Conservation (phyloP, 2,329 filamentous ascomycete species). For the Xylariomycetidae sp. region DNA sequence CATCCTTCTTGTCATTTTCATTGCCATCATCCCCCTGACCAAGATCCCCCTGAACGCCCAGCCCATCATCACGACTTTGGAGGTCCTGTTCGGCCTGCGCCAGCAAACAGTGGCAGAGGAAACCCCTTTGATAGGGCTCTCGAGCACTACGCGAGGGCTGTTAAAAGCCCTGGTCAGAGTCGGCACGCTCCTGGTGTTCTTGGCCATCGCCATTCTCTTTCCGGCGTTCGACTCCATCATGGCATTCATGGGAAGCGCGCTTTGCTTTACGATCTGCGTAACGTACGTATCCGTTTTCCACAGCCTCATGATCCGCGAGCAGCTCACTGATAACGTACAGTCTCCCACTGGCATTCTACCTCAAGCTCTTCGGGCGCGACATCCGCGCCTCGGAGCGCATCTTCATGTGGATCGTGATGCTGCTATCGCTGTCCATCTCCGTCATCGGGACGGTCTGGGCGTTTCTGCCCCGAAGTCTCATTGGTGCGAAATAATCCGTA, state of each 20-base stretch:
- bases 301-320: background rate
- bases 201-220: conserved; percentile 62
- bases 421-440: conserved; percentile 64
- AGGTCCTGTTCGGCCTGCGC: conserved; percentile 70
- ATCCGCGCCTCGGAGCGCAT: conserved; percentile 58
- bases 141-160: conserved; percentile 49
- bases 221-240: conserved; percentile 87
- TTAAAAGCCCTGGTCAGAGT: conserved; percentile 59
- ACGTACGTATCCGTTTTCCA: conserved; percentile 41
- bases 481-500: conserved; percentile 41
- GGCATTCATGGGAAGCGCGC: conserved; percentile 80
- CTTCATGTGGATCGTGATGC: conserved; percentile 63
- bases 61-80: conserved; percentile 79
- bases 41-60: conserved; percentile 90
- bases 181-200: conserved; percentile 61
- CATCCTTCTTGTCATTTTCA: conserved; percentile 76
- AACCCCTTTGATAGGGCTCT: conserved; percentile 45
- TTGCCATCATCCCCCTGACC: conserved; percentile 88
- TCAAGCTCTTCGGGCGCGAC: conserved; percentile 79
- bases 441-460: conserved; percentile 79
- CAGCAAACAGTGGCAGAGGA: conserved; percentile 38
- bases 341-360: conserved; percentile 78
- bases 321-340: conserved; percentile 19
- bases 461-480: conserved; percentile 72
- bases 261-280: conserved; percentile 92